Evolutionary conservation across 2,329 filamentous ascomycete species (phyloP).

Genomic region (Blastomyces parvus): DNA sequence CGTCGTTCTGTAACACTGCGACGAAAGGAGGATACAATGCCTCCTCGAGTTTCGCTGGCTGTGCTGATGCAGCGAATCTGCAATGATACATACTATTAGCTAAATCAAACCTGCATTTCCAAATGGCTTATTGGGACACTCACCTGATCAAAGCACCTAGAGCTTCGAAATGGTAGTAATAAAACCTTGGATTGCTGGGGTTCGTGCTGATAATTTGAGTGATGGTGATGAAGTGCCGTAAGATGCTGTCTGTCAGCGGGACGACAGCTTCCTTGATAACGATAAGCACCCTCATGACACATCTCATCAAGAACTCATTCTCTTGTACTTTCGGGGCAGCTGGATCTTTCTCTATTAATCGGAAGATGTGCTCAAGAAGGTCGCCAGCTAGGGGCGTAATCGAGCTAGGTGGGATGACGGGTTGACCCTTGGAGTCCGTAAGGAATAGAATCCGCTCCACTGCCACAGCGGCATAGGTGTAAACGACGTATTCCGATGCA

Average conservation of each 20-base stretch:
- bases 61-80: slow-evolving; percentile 56
- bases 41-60: slow-evolving; percentile 65
- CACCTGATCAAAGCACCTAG: slow-evolving; percentile 75
- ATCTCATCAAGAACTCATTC: slow-evolving; percentile 98
- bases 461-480: slow-evolving; percentile 93
- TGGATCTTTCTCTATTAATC: slow-evolving; percentile 73
- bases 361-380: slow-evolving; percentile 80
- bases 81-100: background rate
- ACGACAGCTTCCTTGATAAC: slow-evolving; percentile 78
- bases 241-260: slow-evolving; percentile 64
- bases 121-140: slow-evolving; percentile 14
- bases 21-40: slow-evolving; percentile 78
- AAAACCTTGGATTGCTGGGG: slow-evolving; percentile 94
- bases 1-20: slow-evolving; percentile 66
- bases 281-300: slow-evolving; percentile 93
- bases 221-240: slow-evolving; percentile 77
- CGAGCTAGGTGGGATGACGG: slow-evolving; percentile 68
- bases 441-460: slow-evolving; percentile 89
- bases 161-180: slow-evolving; percentile 97
- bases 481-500: slow-evolving; percentile 88
- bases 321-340: slow-evolving; percentile 91
- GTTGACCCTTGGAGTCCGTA: slow-evolving; percentile 61
- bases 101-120: background rate
- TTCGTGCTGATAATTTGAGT: slow-evolving; percentile 88
- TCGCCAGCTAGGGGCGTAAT: slow-evolving; percentile 78